phyloP scores from a whole-genome alignment of 1,139 yeast genomes.

The Dujonia santamariae region DNA sequence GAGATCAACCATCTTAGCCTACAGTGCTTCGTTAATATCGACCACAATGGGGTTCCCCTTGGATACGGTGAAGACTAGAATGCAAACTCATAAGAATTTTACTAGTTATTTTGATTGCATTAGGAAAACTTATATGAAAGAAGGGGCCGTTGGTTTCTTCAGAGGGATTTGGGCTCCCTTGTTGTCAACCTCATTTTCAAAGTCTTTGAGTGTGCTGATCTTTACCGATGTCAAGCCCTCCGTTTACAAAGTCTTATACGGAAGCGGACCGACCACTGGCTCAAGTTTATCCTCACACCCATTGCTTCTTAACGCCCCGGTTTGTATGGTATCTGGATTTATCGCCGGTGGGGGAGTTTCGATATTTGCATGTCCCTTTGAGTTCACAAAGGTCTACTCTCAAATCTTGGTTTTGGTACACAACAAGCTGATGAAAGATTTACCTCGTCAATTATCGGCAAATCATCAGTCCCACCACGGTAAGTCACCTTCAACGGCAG shows the following conservation, averaged over 20 bases:
- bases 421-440: slow-evolving; percentile 15
- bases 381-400: slow-evolving; percentile 76
- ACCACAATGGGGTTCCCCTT: slow-evolving; percentile 80
- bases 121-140: slow-evolving; percentile 50
- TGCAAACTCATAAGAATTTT: slow-evolving; percentile 72
- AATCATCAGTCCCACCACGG: slow-evolving; percentile 11
- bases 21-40: slow-evolving; percentile 61
- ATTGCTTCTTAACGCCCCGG: slow-evolving; percentile 57
- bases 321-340: slow-evolving; percentile 63
- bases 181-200: slow-evolving; percentile 60
- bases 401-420: slow-evolving; percentile 59
- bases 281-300: slow-evolving; percentile 31
- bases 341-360: slow-evolving; percentile 67
- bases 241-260: slow-evolving; percentile 30
- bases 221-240: slow-evolving; percentile 59
- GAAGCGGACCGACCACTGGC: slow-evolving; percentile 9
- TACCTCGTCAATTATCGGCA: slow-evolving; percentile 10
- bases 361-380: slow-evolving; percentile 79
- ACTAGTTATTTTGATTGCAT: slow-evolving; percentile 59
- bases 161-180: slow-evolving; percentile 76
- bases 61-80: slow-evolving; percentile 80
- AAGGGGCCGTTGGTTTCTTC: slow-evolving; percentile 71
- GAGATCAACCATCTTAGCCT: slow-evolving; percentile 58
- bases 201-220: slow-evolving; percentile 64
- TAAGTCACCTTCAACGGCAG: slow-evolving; percentile 20